phyloP scores from a whole-genome alignment of 1,284 basidiomycete species.

The Leccinum pachyderme region DNA sequence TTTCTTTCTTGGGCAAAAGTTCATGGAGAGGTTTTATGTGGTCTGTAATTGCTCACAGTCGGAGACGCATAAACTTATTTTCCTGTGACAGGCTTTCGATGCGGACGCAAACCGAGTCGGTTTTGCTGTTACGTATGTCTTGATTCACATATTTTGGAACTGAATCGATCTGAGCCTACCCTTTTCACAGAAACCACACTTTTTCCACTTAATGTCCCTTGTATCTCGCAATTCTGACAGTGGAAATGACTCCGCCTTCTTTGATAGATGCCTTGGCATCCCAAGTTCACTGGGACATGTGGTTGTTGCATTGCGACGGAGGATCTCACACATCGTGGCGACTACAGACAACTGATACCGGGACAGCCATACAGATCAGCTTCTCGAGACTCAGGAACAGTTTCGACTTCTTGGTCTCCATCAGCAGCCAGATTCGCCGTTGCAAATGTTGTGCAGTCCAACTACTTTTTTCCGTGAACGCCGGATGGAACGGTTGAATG shows the following conservation, averaged over 20 bases:
- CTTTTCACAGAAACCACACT: not conserved
- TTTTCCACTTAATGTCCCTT: not conserved
- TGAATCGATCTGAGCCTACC: not conserved
- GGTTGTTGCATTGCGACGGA: not conserved
- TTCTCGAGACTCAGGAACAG: not conserved
- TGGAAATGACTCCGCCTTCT: not conserved
- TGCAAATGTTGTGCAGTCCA: not conserved
- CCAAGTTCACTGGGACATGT: not conserved
- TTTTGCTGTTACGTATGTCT: not conserved
- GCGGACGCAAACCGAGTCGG: not conserved
- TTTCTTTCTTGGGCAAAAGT: conserved; percentile 27
- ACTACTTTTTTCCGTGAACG: not conserved
- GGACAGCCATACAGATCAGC: not conserved
- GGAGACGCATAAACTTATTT: not conserved
- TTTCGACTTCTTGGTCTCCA: not conserved
- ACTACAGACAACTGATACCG: not conserved
- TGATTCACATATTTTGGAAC: not conserved
- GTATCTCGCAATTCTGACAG: not conserved
- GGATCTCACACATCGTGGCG: not conserved
- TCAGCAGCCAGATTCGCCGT: not conserved
- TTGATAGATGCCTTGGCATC: not conserved
- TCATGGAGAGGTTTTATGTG: conserved; percentile 30
- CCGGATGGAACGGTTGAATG: too few relatives aligned
- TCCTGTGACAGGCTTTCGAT: not conserved
- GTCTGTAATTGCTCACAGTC: conserved; percentile 6